Evolutionary conservation across 371 early-diverging fungal species (phyloP), one percentile per base, ranked within the genome.

Genomic region (Synchytrium microbalum): DNA sequence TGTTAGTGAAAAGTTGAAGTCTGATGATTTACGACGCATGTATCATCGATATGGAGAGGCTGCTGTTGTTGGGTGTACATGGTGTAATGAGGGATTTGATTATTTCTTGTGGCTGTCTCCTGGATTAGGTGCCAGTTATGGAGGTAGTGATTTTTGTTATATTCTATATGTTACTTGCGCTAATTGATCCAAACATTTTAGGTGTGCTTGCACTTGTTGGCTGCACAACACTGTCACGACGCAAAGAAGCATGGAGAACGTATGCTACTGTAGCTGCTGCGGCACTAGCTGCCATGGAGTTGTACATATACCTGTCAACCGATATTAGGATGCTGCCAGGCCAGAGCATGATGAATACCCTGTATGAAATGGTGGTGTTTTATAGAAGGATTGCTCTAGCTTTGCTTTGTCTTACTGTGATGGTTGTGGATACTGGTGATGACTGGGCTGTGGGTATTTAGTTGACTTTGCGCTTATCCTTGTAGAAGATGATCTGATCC

Each of bases 71-170:
- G 57, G 30, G 16, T 56, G 57, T 29, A 56, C 57, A 10, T 56
- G 57, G 57, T 56, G 57, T 29, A 5, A 27, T 10, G 26, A 25
- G 16, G 26, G 16, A 29, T 25, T n/a, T n/a, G 57, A 56, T 56
- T 56, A 56, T n/a, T 56, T 56, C n/a, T n/a, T 56, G 5, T 56
- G 46, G 46, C 19, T 38, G 46, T 10, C 46, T 5, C 46, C 46
- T 19, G 5, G 10, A 19, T 38, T 38, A 19, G 46, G 46, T 19
- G 5, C 19, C 19, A 19, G 5, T 38, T 38, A 38, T 38, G 46
- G 46, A 38, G 46, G n/a, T n/a, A n/a, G n/a, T n/a, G n/a, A n/a
- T n/a, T n/a, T n/a, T n/a, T n/a, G n/a, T n/a, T n/a, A n/a, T n/a
- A n/a, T n/a, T n/a, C n/a, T n/a, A n/a, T n/a, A n/a, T n/a, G n/a